Evolutionary conservation across 2,329 filamentous ascomycete species (phyloP).

Genomic region (Fusarium tuaranense): DNA sequence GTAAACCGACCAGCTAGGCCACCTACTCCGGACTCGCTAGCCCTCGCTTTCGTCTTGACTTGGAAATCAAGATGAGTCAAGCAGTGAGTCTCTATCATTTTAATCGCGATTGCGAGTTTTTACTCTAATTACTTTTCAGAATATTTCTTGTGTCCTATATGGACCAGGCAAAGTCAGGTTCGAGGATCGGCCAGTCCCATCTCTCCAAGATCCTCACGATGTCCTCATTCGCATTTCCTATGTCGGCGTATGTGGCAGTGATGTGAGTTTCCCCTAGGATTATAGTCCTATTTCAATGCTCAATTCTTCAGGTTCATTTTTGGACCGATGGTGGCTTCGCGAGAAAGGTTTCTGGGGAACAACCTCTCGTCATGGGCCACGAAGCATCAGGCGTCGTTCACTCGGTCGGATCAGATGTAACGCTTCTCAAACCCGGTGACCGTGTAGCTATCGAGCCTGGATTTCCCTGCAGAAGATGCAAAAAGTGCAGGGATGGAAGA

Average conservation of each 20-base stretch:
- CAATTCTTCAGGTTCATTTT: conserved; percentile 75
- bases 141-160: conserved; percentile 39
- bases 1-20: not conserved
- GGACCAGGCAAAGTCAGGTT: conserved; percentile 36
- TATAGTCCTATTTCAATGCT: not conserved
- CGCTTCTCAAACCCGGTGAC: conserved; percentile 76
- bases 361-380: conserved; percentile 81
- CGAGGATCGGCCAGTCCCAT: conserved; percentile 33
- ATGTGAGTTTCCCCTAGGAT: conserved; percentile 19
- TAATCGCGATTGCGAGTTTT: too few relatives aligned
- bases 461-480: conserved; percentile 83
- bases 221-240: conserved; percentile 39
- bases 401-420: conserved; percentile 73
- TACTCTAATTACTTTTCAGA: not conserved
- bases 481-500: conserved; percentile 79
- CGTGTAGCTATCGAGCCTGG: conserved; percentile 94
- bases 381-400: conserved; percentile 81
- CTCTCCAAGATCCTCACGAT: conserved; percentile 41
- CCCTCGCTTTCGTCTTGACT: not conserved
- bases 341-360: conserved; percentile 79
- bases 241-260: conserved; percentile 46
- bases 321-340: conserved; percentile 86
- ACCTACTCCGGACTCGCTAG: not conserved
- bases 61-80: conserved; percentile 3
- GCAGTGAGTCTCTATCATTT: not conserved